Evolutionary conservation across 2,329 filamentous ascomycete species (phyloP).

Genomic region (Botrytis paeoniae): DNA sequence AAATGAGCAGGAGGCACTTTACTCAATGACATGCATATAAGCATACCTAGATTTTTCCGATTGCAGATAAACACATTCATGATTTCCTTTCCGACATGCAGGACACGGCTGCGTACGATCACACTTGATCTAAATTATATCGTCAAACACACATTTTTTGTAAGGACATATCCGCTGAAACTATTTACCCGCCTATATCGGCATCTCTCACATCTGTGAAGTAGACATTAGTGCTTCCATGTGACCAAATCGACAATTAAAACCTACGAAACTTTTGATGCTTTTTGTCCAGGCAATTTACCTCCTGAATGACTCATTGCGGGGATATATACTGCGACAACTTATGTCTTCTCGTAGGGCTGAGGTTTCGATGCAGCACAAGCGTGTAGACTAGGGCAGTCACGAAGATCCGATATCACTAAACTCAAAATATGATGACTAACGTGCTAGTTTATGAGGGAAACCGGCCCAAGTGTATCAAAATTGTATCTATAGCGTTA

Average conservation of each 20-base stretch:
- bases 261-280: constrained; percentile 18
- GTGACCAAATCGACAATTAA: background rate
- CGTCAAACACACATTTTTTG: background rate
- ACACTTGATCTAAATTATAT: constrained; percentile 47
- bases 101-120: constrained; percentile 50
- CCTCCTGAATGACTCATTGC: constrained; percentile 6
- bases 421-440: background rate
- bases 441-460: background rate
- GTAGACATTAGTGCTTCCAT: background rate
- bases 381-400: background rate
- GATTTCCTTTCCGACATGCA: constrained; percentile 45
- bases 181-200: constrained; percentile 43
- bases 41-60: constrained; percentile 44
- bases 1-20: background rate
- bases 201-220: constrained; percentile 44
- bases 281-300: background rate
- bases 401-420: background rate
- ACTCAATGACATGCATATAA: background rate
- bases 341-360: background rate
- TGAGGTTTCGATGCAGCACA: background rate
- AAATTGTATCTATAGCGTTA: background rate
- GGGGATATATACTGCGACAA: background rate
- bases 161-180: background rate
- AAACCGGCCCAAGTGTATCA: background rate
- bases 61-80: constrained; percentile 43